Evolutionary conservation across 2,329 filamentous ascomycete species (phyloP).

Genomic region (Zarea fungicola): DNA sequence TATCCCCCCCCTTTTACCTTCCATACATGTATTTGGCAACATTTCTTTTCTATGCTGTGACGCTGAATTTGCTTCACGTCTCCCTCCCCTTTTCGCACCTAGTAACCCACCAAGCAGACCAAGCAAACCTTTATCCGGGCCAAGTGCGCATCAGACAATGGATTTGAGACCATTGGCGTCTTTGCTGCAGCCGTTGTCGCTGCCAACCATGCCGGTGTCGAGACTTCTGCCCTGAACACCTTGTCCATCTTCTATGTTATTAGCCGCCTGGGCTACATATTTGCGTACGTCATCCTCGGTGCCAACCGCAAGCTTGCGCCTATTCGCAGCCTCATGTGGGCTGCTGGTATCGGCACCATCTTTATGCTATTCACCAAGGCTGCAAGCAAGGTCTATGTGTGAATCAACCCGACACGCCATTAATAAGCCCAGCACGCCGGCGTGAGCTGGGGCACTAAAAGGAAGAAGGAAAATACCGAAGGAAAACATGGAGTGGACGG

Average conservation of each 20-base stretch:
- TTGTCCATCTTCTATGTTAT: slow-evolving; percentile 35
- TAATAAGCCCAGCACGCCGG: too few species aligned
- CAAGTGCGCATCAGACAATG: slow-evolving; percentile 43
- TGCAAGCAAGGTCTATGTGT: slow-evolving; percentile 22
- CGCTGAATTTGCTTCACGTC: too few species aligned
- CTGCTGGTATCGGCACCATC: slow-evolving; percentile 27
- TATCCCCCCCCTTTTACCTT: neutral
- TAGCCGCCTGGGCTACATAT: slow-evolving; percentile 35
- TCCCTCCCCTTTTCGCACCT: too few species aligned
- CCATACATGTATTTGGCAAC: too few species aligned
- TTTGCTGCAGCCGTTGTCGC: slow-evolving; percentile 40
- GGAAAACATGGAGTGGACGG: too few species aligned
- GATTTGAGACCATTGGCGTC: slow-evolving; percentile 39
- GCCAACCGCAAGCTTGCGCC: slow-evolving; percentile 32
- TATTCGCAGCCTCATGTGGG: slow-evolving; percentile 36
- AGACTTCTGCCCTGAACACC: slow-evolving; percentile 32
- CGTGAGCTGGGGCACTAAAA: too few species aligned
- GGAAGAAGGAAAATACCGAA: too few species aligned
- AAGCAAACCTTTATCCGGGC: slow-evolving; percentile 51
- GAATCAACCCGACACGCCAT: too few species aligned
- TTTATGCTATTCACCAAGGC: slow-evolving; percentile 38
- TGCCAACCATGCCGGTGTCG: slow-evolving; percentile 39
- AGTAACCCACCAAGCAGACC: slow-evolving; percentile 26
- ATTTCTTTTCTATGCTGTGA: too few species aligned
- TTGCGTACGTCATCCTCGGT: slow-evolving; percentile 39